phyloP scores from a whole-genome alignment of 345 rosid genomes.

The Dipteronia sinensis region DNA sequence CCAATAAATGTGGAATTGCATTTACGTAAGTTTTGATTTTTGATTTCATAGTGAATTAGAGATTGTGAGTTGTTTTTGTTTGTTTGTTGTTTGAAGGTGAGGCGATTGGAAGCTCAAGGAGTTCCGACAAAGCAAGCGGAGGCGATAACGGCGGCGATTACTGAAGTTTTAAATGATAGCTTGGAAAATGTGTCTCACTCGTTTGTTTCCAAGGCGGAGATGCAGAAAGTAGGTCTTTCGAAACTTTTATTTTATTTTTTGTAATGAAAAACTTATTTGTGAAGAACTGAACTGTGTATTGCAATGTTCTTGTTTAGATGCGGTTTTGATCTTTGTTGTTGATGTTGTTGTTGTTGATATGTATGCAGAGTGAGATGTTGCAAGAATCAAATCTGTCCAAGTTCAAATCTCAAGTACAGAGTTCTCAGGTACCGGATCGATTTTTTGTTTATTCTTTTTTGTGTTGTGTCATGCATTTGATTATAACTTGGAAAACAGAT shows the following conservation, averaged over 20 bases:
- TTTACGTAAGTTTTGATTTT: neutral
- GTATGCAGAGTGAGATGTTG: constrained; percentile 65
- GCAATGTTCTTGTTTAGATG: neutral
- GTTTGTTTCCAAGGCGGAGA: constrained; percentile 76
- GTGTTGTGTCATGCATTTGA: too few species aligned
- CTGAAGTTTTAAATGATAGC: constrained; percentile 85
- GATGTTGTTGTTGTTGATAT: constrained; percentile 12
- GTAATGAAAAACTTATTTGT: neutral
- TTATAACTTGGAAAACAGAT: too few species aligned
- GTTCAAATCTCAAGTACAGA: constrained; percentile 81
- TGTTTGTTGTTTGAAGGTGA: constrained; percentile 48
- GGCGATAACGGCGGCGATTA: constrained; percentile 84
- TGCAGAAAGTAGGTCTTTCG: constrained; percentile 67
- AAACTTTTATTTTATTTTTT: neutral
- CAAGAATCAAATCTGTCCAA: constrained; percentile 83
- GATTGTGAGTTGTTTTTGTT: neutral
- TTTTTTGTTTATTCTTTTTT: neutral
- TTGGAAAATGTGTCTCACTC: constrained; percentile 87
- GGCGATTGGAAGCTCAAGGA: constrained; percentile 83
- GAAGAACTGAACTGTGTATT: constrained; percentile 1
- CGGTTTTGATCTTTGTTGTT: neutral
- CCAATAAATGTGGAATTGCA: neutral
- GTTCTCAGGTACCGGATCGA: constrained; percentile 63
- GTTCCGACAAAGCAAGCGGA: constrained; percentile 94
- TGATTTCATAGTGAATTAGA: neutral